Conservation (phyloP, 2,329 filamentous ascomycete genomes). For the Cercospora citrullina region DNA sequence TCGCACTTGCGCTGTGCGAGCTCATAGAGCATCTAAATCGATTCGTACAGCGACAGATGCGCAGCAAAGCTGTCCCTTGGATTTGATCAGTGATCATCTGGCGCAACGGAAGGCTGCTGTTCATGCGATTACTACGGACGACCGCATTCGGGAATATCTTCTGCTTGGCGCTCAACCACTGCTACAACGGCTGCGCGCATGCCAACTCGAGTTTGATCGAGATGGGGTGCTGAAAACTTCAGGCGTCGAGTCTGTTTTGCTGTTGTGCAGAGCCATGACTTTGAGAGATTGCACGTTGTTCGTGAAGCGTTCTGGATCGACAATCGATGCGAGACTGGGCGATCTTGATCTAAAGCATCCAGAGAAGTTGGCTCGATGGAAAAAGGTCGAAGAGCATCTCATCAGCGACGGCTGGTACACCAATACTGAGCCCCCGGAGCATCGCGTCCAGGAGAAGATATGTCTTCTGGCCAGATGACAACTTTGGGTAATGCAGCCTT, state of each 20-base stretch:
- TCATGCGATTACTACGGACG: conserved; percentile 29
- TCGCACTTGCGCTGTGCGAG: conserved; percentile 49
- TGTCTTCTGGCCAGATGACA: conserved; percentile 30
- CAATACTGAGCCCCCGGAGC: conserved; percentile 30
- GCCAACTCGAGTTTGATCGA: conserved; percentile 44
- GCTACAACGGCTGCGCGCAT: conserved; percentile 40
- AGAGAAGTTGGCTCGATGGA: conserved; percentile 46
- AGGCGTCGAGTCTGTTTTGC: conserved; percentile 9
- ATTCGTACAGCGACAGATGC: conserved; percentile 36
- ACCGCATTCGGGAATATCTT: conserved; percentile 32
- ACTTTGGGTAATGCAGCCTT: no score
- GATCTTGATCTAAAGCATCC: conserved; percentile 51
- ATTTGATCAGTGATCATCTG: conserved; percentile 38
- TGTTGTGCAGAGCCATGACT: conserved; percentile 48
- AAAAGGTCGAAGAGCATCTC: conserved; percentile 42
- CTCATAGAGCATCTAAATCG: conserved; percentile 34
- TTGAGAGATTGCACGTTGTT: conserved; percentile 51
- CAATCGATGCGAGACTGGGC: conserved; percentile 45
- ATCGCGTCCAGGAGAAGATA: conserved; percentile 24
- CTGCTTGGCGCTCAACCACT: conserved; percentile 38
- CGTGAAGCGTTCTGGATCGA: conserved; percentile 31
- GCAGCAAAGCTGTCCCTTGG: conserved; percentile 44
- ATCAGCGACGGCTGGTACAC: conserved; percentile 45
- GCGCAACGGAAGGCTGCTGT: conserved; percentile 31
- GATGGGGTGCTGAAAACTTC: conserved; percentile 34